A percentile compares a stretch with the other conserved stretches of the same genome.
These are phyloP conservation scores for Neospora caninum DNA, from an alignment of 169 alveolate genomes.

Conservation along the genomic window DNA sequence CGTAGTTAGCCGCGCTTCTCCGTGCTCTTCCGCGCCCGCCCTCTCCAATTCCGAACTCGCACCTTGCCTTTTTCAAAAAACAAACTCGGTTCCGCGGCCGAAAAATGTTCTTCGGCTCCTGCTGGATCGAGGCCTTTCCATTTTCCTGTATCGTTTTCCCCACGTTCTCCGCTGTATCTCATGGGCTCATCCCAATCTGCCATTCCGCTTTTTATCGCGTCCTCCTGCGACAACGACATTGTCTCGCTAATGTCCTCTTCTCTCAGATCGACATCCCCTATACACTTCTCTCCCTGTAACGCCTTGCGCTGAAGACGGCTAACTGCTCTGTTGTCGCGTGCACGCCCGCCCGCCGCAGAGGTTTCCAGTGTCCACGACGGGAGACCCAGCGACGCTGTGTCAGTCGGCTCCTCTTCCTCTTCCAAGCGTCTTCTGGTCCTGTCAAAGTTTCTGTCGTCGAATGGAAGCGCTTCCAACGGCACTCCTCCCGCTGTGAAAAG, in stretches of 20 bases:
- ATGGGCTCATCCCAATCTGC: too few relatives aligned
- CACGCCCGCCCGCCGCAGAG: not conserved
- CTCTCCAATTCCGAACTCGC: constrained; percentile 5
- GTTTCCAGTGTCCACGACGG: not conserved
- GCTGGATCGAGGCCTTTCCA: not conserved
- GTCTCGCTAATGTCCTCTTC: not conserved
- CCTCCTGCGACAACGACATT: too few relatives aligned
- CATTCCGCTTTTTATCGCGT: too few relatives aligned
- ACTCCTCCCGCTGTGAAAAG: not conserved
- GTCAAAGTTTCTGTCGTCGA: not conserved
- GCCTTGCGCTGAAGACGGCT: not conserved
- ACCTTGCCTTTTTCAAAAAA: constrained; percentile 4
- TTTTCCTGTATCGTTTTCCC: not conserved
- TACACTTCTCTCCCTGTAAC: not conserved
- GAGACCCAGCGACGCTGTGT: not conserved
- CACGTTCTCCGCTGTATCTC: not conserved
- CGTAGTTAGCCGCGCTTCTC: not conserved
- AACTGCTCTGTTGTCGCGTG: not conserved
- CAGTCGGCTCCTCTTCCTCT: not conserved
- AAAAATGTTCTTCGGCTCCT: not conserved
- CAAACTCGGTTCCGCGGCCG: not conserved
- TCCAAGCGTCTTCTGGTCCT: not conserved
- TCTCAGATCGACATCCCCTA: not conserved
- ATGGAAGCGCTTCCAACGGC: not conserved
- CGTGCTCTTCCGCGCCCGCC: not conserved